phyloP scores from a whole-genome alignment of 2,329 filamentous ascomycete species.

The Beauveria brongniartii region DNA sequence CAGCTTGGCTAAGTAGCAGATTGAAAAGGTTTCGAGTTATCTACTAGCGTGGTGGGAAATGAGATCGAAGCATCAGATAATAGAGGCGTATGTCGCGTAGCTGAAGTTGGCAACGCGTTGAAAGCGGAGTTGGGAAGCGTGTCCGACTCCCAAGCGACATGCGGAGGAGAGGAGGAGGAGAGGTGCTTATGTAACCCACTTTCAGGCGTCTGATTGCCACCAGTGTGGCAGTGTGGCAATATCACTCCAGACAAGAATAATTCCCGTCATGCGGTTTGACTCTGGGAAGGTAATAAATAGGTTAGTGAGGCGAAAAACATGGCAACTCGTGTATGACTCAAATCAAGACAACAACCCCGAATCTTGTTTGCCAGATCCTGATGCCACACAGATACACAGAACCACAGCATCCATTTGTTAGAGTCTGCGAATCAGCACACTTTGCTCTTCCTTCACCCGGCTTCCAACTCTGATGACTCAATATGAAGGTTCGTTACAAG shows the following conservation, averaged over 20 bases:
- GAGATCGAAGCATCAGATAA: neutral
- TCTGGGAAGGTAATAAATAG: too few relatives aligned
- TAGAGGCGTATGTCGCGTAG: neutral
- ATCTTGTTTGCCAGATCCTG: neutral
- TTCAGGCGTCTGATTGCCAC: neutral
- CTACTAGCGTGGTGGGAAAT: too few relatives aligned
- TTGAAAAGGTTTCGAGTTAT: neutral
- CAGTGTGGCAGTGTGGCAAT: neutral
- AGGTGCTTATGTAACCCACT: slow-evolving; percentile 2
- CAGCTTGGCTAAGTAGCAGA: slow-evolving; percentile 6
- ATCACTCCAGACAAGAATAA: neutral
- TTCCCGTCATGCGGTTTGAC: too few relatives aligned
- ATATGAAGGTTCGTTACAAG: slow-evolving; percentile 68
- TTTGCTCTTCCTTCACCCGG: neutral
- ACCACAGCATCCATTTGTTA: neutral
- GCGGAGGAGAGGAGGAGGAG: neutral
- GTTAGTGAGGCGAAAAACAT: too few relatives aligned
- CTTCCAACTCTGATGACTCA: neutral
- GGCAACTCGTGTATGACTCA: too few relatives aligned
- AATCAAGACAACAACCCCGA: too few relatives aligned
- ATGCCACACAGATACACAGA: neutral
- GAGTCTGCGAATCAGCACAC: too few relatives aligned
- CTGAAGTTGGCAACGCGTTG: neutral
- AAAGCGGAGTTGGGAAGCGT: neutral
- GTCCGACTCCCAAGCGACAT: neutral